Evolutionary conservation across 305 asterid species (phyloP).

Genomic region (Fraxinus ornus): DNA sequence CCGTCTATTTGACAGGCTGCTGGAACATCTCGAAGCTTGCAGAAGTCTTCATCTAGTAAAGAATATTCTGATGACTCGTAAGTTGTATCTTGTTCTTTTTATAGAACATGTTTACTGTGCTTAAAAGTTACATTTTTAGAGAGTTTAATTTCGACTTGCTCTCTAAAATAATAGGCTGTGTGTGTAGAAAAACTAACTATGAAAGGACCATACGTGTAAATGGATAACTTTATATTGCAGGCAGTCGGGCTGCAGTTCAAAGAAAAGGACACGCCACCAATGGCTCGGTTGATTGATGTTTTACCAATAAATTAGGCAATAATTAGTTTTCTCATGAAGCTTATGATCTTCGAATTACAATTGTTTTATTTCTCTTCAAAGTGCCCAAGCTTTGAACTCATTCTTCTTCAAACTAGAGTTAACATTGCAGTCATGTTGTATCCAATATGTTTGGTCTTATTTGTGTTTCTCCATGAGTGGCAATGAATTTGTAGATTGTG

Average conservation of each 20-base stretch:
- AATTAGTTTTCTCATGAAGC: constrained; percentile 1
- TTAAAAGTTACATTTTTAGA: neutral
- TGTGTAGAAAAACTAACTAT: neutral
- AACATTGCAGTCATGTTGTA: constrained; percentile 38
- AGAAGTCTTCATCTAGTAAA: constrained; percentile 57
- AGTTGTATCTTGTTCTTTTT: constrained; percentile 29
- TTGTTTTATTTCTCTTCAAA: constrained; percentile 27
- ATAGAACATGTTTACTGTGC: neutral
- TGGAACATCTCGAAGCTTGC: constrained; percentile 47
- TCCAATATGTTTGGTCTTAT: constrained; percentile 18
- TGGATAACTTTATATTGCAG: constrained; percentile 35
- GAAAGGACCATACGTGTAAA: constrained; percentile 5
- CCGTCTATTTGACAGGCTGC: constrained; percentile 50
- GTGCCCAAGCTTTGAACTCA: constrained; percentile 30
- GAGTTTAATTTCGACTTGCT: neutral
- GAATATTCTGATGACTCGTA: constrained; percentile 68
- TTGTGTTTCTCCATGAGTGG: constrained; percentile 27
- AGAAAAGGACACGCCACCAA: constrained; percentile 55
- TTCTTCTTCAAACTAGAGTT: constrained; percentile 26
- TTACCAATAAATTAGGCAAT: constrained; percentile 1
- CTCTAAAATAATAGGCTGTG: neutral
- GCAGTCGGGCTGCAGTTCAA: constrained; percentile 60
- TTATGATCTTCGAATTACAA: constrained; percentile 23
- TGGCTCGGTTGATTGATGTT: constrained; percentile 34
- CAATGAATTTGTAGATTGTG: constrained; percentile 40